phyloP scores from a whole-genome alignment of 371 early-diverging fungal genomes.

The Mortierella sp. region DNA sequence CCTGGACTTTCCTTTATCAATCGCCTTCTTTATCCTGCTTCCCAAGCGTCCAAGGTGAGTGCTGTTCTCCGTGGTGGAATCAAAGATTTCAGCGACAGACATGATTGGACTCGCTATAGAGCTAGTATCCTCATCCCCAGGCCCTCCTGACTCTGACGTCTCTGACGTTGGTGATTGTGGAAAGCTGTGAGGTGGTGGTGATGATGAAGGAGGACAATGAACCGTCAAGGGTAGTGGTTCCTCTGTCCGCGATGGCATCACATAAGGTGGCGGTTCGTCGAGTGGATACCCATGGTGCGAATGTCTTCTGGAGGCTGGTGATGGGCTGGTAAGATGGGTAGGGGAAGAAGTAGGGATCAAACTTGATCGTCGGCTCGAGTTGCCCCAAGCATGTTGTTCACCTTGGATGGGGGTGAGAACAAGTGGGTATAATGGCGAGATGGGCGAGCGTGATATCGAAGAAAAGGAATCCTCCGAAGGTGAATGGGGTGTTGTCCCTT shows the following conservation, averaged over 20 bases:
- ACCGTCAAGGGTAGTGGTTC: not conserved
- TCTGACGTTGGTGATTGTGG: no score
- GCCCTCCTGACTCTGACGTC: no score
- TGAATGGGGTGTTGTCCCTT: not conserved
- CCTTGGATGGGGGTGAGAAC: slow-evolving; percentile 4
- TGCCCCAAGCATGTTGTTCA: not conserved
- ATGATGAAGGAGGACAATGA: not conserved
- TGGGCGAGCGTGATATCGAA: slow-evolving; percentile 7
- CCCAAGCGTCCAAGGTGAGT: no score
- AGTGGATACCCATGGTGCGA: not conserved
- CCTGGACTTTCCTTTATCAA: slow-evolving; percentile 1
- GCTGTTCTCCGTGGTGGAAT: no score
- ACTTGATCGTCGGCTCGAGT: not conserved
- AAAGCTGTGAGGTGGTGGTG: no score
- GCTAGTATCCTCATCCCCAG: no score
- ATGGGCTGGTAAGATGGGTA: slow-evolving; percentile 5
- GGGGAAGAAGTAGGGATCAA: slow-evolving; percentile 10
- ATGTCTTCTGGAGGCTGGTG: not conserved
- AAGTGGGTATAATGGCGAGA: not conserved
- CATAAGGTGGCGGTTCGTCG: not conserved
- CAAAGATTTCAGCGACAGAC: no score
- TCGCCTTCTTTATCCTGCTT: no score
- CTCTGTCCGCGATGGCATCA: slow-evolving; percentile 2
- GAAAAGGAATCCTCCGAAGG: slow-evolving; percentile 11
- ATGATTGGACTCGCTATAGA: no score